phyloP scores from a whole-genome alignment of 768 basidiomycete species.

The Hydnum rufescens region DNA sequence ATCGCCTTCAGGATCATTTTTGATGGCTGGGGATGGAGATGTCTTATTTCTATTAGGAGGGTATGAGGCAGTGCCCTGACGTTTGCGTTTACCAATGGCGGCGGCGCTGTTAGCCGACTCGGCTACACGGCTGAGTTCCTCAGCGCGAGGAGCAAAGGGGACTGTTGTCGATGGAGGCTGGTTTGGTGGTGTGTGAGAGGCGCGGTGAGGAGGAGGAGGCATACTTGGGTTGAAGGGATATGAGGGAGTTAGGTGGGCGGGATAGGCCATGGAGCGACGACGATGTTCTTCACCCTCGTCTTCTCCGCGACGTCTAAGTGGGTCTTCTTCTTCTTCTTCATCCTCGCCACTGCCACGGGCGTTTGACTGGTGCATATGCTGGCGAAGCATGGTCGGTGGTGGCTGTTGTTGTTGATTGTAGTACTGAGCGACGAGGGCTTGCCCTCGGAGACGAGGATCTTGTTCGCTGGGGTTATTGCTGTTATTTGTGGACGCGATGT shows the following conservation, averaged over 20 bases:
- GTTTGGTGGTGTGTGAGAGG: background rate
- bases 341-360: background rate
- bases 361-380: background rate
- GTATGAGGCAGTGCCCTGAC: background rate
- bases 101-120: background rate
- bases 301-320: background rate
- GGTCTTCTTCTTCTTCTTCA: background rate
- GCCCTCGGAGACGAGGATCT: too few species aligned
- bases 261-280: constrained; percentile 1
- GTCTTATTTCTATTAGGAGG: too few species aligned
- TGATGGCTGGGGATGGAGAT: too few species aligned
- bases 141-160: background rate
- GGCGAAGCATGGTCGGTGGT: background rate
- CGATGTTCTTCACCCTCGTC: background rate
- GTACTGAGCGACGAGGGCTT: background rate
- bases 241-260: background rate
- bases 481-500: background rate
- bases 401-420: background rate
- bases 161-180: too few species aligned
- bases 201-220: background rate
- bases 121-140: background rate
- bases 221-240: background rate
- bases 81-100: background rate
- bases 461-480: background rate
- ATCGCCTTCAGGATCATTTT: background rate